These are phyloP conservation scores for Cercospora beticola DNA, from an alignment of 2,329 filamentous ascomycete genomes.

Conservation along the genomic window DNA sequence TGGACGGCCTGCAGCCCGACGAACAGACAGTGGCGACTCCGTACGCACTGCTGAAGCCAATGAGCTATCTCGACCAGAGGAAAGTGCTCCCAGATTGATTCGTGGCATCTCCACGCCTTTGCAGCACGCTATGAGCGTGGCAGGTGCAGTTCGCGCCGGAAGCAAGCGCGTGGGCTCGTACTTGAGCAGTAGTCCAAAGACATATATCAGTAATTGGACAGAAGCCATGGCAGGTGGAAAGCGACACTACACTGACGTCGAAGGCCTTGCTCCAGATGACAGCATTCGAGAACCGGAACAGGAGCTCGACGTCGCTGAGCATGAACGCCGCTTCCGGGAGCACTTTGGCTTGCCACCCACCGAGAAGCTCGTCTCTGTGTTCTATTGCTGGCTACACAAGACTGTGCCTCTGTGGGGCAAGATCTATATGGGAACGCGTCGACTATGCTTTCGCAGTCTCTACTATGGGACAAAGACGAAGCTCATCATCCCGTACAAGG, in stretches of 20 bases:
- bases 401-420: slow-evolving; percentile 93
- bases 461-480: slow-evolving; percentile 88
- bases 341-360: slow-evolving; percentile 86
- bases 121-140: slow-evolving; percentile 25
- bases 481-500: slow-evolving; percentile 82
- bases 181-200: slow-evolving; percentile 87
- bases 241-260: slow-evolving; percentile 79
- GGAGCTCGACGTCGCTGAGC: slow-evolving; percentile 53
- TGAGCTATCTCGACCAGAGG: slow-evolving; percentile 10
- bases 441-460: slow-evolving; percentile 90
- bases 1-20: slow-evolving; percentile 12
- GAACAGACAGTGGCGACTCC: slow-evolving; percentile 21
- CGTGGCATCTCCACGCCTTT: slow-evolving; percentile 27
- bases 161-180: slow-evolving; percentile 67
- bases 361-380: slow-evolving; percentile 83
- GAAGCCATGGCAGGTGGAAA: slow-evolving; percentile 94
- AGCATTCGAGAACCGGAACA: slow-evolving; percentile 56
- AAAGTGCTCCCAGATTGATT: slow-evolving; percentile 19
- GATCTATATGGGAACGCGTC: slow-evolving; percentile 85
- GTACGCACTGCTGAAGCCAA: slow-evolving; percentile 18
- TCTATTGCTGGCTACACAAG: slow-evolving; percentile 87
- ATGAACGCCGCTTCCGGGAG: slow-evolving; percentile 71
- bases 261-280: slow-evolving; percentile 66
- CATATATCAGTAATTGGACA: slow-evolving; percentile 93
- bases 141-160: slow-evolving; percentile 51